Base-by-base conservation (phyloP, 2,329 filamentous ascomycete species). In the Chrysoporthe puriensis region DNA sequence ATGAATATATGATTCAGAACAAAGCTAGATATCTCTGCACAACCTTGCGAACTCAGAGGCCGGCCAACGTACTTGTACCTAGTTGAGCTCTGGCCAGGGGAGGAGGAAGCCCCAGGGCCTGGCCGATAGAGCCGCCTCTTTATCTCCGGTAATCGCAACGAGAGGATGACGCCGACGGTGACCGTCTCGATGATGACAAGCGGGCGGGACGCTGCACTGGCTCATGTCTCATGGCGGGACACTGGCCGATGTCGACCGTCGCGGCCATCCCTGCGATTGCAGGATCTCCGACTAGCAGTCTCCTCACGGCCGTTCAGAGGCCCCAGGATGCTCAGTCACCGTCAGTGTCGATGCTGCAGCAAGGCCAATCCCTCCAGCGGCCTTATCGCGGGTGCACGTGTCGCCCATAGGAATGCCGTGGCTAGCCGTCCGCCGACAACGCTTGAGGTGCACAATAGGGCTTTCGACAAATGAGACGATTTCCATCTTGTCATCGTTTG, bases 111-210 rank as follows among this genome's bases (percentile, higher is more conserved):
- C 26, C 16, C 36, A 16, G n/a, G 21, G 50, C 48, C 59, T 43
- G 14, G 18, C 50, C 50, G 46, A 43, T 64, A 52, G 42, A 64
- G n/a, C 42, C 54, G 54, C 42, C 21, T 60, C 58, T 67, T 65
- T 68, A 70, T 68, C 68, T 70, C 68, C 68, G 68, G 59, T 70
- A 40, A 65, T 68, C 68, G 68, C 68, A 70, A 44, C 62, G 46
- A 56, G 21, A 32, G 11, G 16, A 54, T 42, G 21, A 56, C 42
- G 34, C 9, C 57, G 21, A 50, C 48, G 43, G 44, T 48, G 14
- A 21, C 57, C 26, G 16, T 56, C 44, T 40, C 57, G 57, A 59
- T 62, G 40, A 13, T 40, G 36, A 32, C 63, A 26, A 44, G 56
- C 26, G 43, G 52, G 52, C 63, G 44, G 44, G 36, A 48, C 43